Percentiles rank a stretch among this genome's conserved stretches.
phyloP scores from a whole-genome alignment of 371 early-diverging fungal species.

The Batkoa obscura region DNA sequence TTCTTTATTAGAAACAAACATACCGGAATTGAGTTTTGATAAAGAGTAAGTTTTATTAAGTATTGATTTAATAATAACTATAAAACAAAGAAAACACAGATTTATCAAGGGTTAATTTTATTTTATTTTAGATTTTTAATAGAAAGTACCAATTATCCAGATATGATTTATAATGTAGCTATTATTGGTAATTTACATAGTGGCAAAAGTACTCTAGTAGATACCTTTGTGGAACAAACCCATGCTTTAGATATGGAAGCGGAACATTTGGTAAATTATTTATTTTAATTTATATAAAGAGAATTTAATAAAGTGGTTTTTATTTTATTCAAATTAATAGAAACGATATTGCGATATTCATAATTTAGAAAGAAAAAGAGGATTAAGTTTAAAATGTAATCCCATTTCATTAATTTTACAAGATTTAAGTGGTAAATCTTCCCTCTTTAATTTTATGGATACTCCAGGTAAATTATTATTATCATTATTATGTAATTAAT shows the following conservation, averaged over 20 bases:
- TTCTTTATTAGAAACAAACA: conserved; percentile 58
- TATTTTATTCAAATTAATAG: conserved; percentile 8
- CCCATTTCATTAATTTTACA: conserved; percentile 85
- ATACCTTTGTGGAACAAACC: conserved; percentile 77
- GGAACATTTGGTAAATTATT: conserved; percentile 22
- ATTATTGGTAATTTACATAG: conserved; percentile 92
- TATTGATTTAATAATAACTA: too few relatives aligned
- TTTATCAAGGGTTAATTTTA: neutral
- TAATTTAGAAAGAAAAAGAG: conserved; percentile 75
- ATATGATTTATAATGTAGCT: conserved; percentile 69
- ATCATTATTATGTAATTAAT: neutral
- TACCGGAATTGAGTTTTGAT: conserved; percentile 63
- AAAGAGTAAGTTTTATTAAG: conserved; percentile 47
- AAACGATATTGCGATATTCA: conserved; percentile 86
- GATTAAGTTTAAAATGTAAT: conserved; percentile 75
- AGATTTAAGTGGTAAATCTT: conserved; percentile 66
- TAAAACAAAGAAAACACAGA: neutral
- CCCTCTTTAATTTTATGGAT: conserved; percentile 78
- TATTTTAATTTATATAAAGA: neutral
- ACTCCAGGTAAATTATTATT: conserved; percentile 54
- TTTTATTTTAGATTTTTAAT: conserved; percentile 48
- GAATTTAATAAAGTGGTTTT: neutral
- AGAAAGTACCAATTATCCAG: conserved; percentile 65
- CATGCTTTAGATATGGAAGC: conserved; percentile 43
- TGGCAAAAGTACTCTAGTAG: conserved; percentile 88